Evolutionary conservation across 768 basidiomycete genomes (phyloP).

Genomic region (Lactifluus subvellereus): DNA sequence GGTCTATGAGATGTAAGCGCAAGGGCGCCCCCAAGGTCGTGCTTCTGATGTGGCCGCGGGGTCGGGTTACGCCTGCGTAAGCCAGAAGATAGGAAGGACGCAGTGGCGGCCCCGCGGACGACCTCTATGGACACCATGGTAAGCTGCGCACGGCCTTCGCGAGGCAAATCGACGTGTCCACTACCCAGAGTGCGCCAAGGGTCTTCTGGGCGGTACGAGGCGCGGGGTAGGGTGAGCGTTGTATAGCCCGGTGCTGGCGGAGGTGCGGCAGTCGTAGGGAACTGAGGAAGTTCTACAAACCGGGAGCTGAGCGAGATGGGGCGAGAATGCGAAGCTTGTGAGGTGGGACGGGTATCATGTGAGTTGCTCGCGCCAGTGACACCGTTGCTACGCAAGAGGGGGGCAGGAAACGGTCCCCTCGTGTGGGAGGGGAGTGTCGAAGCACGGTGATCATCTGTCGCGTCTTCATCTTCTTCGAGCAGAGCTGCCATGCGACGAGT

Average conservation of each 20-base stretch:
- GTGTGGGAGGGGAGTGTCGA: slow-evolving; percentile 3
- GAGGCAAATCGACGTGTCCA: slow-evolving; percentile 65
- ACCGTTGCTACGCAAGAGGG: slow-evolving; percentile 1
- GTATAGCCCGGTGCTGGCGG: slow-evolving; percentile 32
- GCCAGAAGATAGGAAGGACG: slow-evolving; percentile 10
- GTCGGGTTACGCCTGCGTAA: slow-evolving; percentile 17
- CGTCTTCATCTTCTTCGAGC: slow-evolving; percentile 37
- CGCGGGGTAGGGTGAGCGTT: slow-evolving; percentile 41
- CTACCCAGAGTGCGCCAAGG: slow-evolving; percentile 35
- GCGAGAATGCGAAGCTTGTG: slow-evolving; percentile 14
- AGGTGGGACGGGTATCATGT: slow-evolving; percentile 3
- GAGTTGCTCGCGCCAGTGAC: slow-evolving; percentile 3
- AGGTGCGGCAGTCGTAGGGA: slow-evolving; percentile 25
- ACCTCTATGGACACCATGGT: slow-evolving; percentile 88
- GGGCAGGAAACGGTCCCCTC: slow-evolving; percentile 26
- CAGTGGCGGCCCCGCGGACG: slow-evolving; percentile 43
- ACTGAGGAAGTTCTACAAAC: slow-evolving; percentile 32
- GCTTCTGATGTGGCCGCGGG: slow-evolving; percentile 8
- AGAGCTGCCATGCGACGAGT: slow-evolving; percentile 35
- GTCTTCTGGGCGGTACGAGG: slow-evolving; percentile 37
- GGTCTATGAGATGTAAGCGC: slow-evolving; percentile 33
- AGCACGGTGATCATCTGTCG: slow-evolving; percentile 23
- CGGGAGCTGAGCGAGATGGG: slow-evolving; percentile 17
- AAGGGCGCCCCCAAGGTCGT: slow-evolving; percentile 26
- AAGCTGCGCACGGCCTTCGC: slow-evolving; percentile 72